Evolutionary conservation across 2,329 filamentous ascomycete genomes (phyloP), one percentile per base, ranked within the genome.

Genomic region (Cladosporium phlei): DNA sequence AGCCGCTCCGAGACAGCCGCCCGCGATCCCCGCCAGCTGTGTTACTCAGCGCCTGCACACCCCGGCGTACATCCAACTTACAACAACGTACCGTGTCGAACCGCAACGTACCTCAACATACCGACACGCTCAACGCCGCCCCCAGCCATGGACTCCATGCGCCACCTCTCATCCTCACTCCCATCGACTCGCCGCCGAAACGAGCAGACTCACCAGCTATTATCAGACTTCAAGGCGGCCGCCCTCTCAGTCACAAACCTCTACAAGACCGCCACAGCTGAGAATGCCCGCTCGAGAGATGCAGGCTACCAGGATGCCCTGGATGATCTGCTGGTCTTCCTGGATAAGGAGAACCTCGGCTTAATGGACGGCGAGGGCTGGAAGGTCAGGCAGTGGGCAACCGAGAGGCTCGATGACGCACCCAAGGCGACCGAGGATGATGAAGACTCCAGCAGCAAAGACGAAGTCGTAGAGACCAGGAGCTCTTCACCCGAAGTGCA

Each of bases 301-400:
- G 84, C 90, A 29, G 93, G 93, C 20, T 97, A 96, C 59, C 90
- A 96, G 65, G 90, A 97, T 62, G 94, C 90, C 28, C 73, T 98
- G 28, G 88, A 96, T 54, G 91, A 97, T 56, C 73, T 98, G 4
- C 71, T 96, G n/a, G 69, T 76, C 12, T 94, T 95, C 56, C 71
- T 97, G 45, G 90, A 97, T 63, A 85, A 80, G 61, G 83, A 89
- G 61, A 82, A 87, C 53, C 74, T 95, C 46, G 88, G 88, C 0
- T 63, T 93, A 10, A 78, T 77, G 38, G 86, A 93, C 65, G 87
- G 87, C 11, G 90, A 95, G 65, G 88, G 80, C 6, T 81, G 77
- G 75, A 71, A 71, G 55, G 73, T 85, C 50, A 69, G 80, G 52
- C 77, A 80, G 63, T 84, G 80, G 80, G 82, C 80, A 0, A 83